phyloP scores from a whole-genome alignment of 2,329 filamentous ascomycete species.

The Fusarium veterinarium region DNA sequence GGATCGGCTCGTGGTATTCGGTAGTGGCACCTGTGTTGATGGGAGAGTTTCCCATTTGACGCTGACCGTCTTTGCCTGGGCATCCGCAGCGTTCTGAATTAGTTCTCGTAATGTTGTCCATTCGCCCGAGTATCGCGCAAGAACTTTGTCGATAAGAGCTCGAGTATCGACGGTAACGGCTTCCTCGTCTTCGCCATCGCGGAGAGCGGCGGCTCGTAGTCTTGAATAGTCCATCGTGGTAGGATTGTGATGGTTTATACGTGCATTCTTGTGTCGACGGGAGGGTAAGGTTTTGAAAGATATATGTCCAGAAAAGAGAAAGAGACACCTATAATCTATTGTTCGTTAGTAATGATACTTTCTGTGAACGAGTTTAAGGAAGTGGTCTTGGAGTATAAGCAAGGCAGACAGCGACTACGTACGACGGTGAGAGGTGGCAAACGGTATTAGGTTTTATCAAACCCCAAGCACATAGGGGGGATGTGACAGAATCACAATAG shows the following conservation, averaged over 20 bases:
- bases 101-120: conserved; percentile 92
- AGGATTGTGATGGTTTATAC: conserved; percentile 18
- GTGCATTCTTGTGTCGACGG: conserved; percentile 29
- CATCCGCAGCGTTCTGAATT: conserved; percentile 98
- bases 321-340: background rate
- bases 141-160: conserved; percentile 96
- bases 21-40: conserved; percentile 80
- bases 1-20: conserved; percentile 71
- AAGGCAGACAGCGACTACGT: conserved; percentile 39
- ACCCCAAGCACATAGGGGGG: background rate
- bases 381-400: conserved; percentile 5
- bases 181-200: conserved; percentile 89
- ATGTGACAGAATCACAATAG: conserved; percentile 9
- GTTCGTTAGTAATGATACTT: conserved; percentile 8
- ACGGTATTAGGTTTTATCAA: background rate
- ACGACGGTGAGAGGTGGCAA: conserved; percentile 25
- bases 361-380: background rate
- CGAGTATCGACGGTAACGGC: conserved; percentile 98
- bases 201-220: conserved; percentile 87
- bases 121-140: conserved; percentile 95
- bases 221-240: conserved; percentile 75
- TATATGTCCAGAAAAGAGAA: background rate
- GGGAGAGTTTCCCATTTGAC: conserved; percentile 94
- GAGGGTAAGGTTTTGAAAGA: background rate
- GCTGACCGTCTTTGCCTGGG: conserved; percentile 86